Evolutionary conservation across 1,284 basidiomycete species (phyloP), one percentile per base, ranked within the genome.

Genomic region (Coniferiporia weirii): DNA sequence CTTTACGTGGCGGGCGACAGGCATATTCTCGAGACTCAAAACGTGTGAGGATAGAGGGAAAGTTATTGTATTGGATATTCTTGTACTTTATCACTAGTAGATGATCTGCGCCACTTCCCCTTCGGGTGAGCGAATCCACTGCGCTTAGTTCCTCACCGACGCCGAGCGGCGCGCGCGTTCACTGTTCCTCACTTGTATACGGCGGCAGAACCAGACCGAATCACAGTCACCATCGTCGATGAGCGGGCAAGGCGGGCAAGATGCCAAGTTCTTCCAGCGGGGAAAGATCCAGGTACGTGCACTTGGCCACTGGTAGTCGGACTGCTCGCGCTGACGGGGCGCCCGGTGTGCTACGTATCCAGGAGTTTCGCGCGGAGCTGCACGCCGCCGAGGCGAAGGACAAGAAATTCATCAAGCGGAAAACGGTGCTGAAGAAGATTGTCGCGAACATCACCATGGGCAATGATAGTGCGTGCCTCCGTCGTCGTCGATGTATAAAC

Each of bases 371-470:
- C 55, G 81, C 89, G 63, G 95, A 97, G 73, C 80, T 98, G 51
- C 91, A 93, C 70, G 89, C 89, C 58, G 88, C 93, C 6, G 91
- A 93, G 70, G 80, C 87, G 63, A 94, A 94, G 75, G 95, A 98
- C 80, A 98, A 97, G 81, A 95, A 94, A 67, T 97, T 84, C 65
- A 76, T 83, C 65, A 93, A 93, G 74, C 83, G 93, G 66, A 96
- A 94, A 81, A 93, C 83, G 0, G 90, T 91, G 20, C 75, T 98
- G 68, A 98, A 98, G 82, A 95, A 95, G 79, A 89, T 98, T 65
- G 93, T 96, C 19, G 91, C 93, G 52, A 95, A 93, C 72, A 95
- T 95, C 71, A 97, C 94, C 1, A 95, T 95, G 87, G 94, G 94
- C 59, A 95, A 94, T 69, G 93, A 95, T 72, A 92, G 93, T 90